Evolutionary conservation across 2,329 filamentous ascomycete species (phyloP).

Genomic region (Fusarium dlaminii): DNA sequence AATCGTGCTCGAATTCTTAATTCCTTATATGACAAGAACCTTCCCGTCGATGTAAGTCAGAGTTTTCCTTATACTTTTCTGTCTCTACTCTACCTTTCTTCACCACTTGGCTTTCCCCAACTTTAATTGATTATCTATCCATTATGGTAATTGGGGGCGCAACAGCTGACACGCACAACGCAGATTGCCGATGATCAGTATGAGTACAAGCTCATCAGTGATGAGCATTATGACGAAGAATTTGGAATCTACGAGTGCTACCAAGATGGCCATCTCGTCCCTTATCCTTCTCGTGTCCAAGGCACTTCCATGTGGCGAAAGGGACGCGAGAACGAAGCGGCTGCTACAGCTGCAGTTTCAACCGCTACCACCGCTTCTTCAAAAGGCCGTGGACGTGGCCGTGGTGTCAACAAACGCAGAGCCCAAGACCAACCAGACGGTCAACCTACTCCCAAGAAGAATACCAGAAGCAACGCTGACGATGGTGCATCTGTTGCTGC

Average conservation of each 20-base stretch:
- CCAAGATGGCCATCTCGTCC: conserved; percentile 55
- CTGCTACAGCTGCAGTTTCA: conserved; percentile 45
- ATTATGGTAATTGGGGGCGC: conserved; percentile 11
- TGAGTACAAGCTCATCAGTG: conserved; percentile 56
- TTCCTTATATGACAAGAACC: conserved; percentile 53
- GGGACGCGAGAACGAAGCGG: conserved; percentile 50
- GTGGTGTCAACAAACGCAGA: conserved; percentile 58
- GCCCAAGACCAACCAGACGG: conserved; percentile 60
- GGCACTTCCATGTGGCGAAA: conserved; percentile 56
- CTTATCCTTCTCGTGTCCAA: conserved; percentile 55
- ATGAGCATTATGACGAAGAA: conserved; percentile 54
- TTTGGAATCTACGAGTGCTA: conserved; percentile 56
- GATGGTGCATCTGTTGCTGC: conserved; percentile 42
- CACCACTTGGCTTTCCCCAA: conserved; percentile 34
- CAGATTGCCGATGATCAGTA: conserved; percentile 57
- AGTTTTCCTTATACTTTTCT: conserved; percentile 10
- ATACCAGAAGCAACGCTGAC: conserved; percentile 48
- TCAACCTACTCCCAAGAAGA: conserved; percentile 60
- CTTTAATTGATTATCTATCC: conserved; percentile 8
- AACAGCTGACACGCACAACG: conserved; percentile 32
- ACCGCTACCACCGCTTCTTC: conserved; percentile 40
- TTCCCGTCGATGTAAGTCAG: conserved; percentile 61
- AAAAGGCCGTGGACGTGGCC: conserved; percentile 47
- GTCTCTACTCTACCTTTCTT: conserved; percentile 6
- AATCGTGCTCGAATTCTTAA: conserved; percentile 57